Conservation (phyloP, 208 protist genomes). For the Trypanosoma rangeli region DNA sequence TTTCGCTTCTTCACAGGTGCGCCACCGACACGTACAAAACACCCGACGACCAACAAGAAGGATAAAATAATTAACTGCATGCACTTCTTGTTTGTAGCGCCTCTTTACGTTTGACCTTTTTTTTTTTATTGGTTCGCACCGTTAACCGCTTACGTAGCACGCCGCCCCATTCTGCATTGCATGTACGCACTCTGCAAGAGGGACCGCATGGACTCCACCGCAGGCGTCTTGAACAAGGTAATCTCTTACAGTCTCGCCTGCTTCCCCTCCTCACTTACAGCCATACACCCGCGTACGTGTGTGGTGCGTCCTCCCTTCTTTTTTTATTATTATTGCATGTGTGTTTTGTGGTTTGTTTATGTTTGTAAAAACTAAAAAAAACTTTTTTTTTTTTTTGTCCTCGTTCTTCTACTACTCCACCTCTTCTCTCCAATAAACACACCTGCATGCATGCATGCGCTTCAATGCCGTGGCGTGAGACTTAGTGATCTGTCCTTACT, state of each 20-base stretch:
- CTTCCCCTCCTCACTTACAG: too few relatives aligned
- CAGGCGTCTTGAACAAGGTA: too few relatives aligned
- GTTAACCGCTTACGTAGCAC: not conserved
- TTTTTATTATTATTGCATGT: slow-evolving; percentile 7
- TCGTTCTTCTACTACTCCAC: not conserved
- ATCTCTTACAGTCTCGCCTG: not conserved
- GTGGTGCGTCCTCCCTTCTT: not conserved
- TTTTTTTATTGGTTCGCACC: not conserved
- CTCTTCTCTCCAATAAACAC: not conserved
- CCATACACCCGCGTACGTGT: not conserved
- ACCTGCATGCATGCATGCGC: not conserved
- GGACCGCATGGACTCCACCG: too few relatives aligned
- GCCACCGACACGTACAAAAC: not conserved
- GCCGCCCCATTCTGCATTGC: not conserved
- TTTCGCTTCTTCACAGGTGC: not conserved
- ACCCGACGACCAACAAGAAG: not conserved
- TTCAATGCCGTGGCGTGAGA: slow-evolving; percentile 17
- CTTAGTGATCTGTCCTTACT: slow-evolving; percentile 30
- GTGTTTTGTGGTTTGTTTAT: not conserved
- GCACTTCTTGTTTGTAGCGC: not conserved
- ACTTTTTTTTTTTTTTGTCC: not conserved
- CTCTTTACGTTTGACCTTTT: not conserved
- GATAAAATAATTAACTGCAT: not conserved
- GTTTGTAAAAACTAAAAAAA: too few relatives aligned
- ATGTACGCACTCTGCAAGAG: not conserved